Base-by-base conservation (phyloP, 2,329 filamentous ascomycete species). In the Aspergillus tubingensis region DNA sequence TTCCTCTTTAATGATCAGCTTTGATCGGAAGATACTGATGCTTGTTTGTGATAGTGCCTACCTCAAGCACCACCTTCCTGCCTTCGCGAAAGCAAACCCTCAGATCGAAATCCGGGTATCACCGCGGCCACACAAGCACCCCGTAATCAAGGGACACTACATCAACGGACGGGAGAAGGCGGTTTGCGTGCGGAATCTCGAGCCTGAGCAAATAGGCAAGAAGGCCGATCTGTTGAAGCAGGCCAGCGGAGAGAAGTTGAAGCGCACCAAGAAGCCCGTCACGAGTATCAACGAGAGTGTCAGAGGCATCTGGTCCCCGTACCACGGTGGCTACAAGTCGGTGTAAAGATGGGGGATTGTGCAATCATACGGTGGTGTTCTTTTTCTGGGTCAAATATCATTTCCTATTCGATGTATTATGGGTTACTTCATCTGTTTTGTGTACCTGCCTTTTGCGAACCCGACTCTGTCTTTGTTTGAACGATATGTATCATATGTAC, bases 81-180 rank as follows among this genome's bases (percentile, higher is more conserved):
- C 83, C 67, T 97, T 99, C 80, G 93, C 93, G 58, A 82, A 86
- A 68, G 81, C 84, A 70, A 91, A 97, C 79, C 92, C 94, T 30
- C 86, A 91, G 76, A 88, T 98, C 82, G 93, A 98, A 80, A 91
- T 99, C 79, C 87, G 87, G 71, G 87, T 99, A 62, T 96, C 93
- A 41, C 95, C 94, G 17, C 89, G 93, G 67, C 94, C 93, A n/a
- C 83, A 88, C 69, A 90, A 90, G 74, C 94, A 98, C 78, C 95
- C 95, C 39, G 86, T 96, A 64, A 87, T 99, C 70, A 87, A 89
- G 70, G 95, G 92, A 60, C 86, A 91, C 77, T 99, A 96, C 80
- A 91, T 98, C 82, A 98, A 97, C 76, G 93, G 94, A 64, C 85
- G 87, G 27, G 84, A 90, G 64, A 95, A 95, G 77, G 85, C 91